phyloP scores from a whole-genome alignment of 176 grass and related monocot species.

The Zoysia pacifica region DNA sequence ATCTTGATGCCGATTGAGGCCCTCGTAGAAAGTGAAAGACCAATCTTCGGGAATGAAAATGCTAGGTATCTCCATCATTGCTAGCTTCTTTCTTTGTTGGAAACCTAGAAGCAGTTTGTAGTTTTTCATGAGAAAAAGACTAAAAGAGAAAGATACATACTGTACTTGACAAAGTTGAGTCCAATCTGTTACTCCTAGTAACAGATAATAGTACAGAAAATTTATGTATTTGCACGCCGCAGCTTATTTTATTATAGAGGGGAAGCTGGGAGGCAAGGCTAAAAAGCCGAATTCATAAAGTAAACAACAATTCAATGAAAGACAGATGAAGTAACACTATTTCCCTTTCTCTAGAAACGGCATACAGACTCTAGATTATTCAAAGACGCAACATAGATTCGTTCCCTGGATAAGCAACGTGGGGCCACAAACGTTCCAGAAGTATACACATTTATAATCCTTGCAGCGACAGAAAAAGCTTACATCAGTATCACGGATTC shows the following conservation, averaged over 20 bases:
- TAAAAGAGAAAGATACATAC: background rate
- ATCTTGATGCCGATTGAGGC: conserved; percentile 83
- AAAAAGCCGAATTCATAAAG: background rate
- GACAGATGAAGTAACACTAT: background rate
- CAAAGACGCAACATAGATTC: background rate
- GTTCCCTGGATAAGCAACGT: background rate
- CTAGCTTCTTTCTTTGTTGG: conserved; percentile 84
- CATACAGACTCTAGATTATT: conserved; percentile 16
- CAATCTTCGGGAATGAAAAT: conserved; percentile 99
- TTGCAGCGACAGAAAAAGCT: background rate
- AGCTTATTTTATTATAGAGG: background rate
- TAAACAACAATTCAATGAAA: background rate
- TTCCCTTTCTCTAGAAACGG: background rate
- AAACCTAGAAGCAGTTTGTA: conserved; percentile 55
- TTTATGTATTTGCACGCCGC: background rate
- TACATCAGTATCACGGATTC: background rate
- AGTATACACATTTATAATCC: background rate
- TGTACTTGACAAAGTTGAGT: conserved; percentile 12
- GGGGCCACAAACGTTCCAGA: background rate
- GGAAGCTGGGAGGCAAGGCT: background rate
- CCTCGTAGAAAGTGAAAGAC: conserved; percentile 99
- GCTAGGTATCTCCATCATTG: conserved; percentile 99
- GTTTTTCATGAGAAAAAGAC: conserved; percentile 24
- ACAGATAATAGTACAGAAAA: too few species aligned
- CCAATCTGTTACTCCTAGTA: too few species aligned